Conservation (phyloP, 306 rosid genomes). For the Cucumis hystrix region DNA sequence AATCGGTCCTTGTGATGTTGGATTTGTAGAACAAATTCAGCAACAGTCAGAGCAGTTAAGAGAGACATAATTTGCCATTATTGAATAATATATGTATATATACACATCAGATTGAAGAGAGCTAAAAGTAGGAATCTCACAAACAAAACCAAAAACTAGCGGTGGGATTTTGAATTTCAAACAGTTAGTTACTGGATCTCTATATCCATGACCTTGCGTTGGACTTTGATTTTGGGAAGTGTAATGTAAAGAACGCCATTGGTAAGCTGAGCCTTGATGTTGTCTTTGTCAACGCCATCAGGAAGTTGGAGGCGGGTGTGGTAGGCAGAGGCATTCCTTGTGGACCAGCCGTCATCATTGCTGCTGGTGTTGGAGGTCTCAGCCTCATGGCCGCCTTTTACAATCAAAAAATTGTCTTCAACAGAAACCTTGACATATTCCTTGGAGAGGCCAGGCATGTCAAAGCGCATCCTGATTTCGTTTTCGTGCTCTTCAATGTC, state of each 20-base stretch:
- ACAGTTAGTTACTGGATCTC: conserved; percentile 37
- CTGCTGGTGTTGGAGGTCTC: conserved; percentile 16
- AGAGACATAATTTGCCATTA: background rate
- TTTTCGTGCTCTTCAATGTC: conserved; percentile 58
- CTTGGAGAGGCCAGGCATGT: conserved; percentile 83
- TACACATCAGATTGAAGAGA: background rate
- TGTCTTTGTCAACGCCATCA: conserved; percentile 45
- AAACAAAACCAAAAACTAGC: background rate
- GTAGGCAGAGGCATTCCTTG: conserved; percentile 31
- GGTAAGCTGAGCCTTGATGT: conserved; percentile 61
- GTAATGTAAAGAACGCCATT: conserved; percentile 73
- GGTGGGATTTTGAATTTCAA: background rate
- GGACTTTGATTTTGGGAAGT: conserved; percentile 53
- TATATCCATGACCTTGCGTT: conserved; percentile 62
- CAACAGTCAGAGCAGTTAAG: background rate
- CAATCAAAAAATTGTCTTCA: conserved; percentile 48
- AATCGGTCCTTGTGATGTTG: background rate
- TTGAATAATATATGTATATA: background rate
- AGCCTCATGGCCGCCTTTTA: conserved; percentile 23
- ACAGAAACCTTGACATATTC: conserved; percentile 59
- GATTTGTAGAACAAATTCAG: background rate
- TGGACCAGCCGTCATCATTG: conserved; percentile 25
- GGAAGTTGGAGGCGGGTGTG: conserved; percentile 55
- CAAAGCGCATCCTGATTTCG: conserved; percentile 56
- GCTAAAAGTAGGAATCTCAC: background rate